Conservation (phyloP, 495 filamentous ascomycete genomes). For the Neurospora intermedia region DNA sequence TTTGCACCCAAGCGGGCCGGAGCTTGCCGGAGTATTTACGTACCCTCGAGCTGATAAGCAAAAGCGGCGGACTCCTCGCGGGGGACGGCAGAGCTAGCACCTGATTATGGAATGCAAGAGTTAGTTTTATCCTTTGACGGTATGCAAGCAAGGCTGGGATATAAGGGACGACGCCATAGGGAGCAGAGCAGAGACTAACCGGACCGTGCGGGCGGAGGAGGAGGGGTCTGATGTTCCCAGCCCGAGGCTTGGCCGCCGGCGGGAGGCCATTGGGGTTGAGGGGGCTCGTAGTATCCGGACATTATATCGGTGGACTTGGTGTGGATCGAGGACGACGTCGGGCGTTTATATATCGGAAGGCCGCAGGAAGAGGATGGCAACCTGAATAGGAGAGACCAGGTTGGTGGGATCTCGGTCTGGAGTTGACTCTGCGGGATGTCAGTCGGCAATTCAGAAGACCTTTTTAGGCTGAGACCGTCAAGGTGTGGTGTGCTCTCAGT, state of each 20-base stretch:
- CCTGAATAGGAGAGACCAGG: background rate
- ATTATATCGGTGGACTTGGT: constrained; percentile 37
- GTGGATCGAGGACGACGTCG: constrained; percentile 3
- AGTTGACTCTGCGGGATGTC: constrained; percentile 7
- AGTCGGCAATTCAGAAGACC: constrained; percentile 7
- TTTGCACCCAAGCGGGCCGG: background rate
- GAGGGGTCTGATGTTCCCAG: constrained; percentile 73
- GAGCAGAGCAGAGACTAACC: constrained; percentile 38
- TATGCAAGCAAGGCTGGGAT: constrained; percentile 3
- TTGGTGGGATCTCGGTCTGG: constrained; percentile 9
- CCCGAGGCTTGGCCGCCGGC: constrained; percentile 44
- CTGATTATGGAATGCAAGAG: constrained; percentile 27
- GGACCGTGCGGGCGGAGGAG: constrained; percentile 78
- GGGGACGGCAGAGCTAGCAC: constrained; percentile 66
- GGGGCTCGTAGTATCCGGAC: constrained; percentile 80
- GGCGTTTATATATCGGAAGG: constrained; percentile 23
- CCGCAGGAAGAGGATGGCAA: constrained; percentile 14
- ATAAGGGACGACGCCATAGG: background rate
- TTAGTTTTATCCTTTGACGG: constrained; percentile 27
- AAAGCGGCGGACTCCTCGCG: constrained; percentile 75
- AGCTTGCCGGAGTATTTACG: constrained; percentile 22
- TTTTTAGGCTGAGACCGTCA: background rate
- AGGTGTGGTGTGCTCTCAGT: background rate
- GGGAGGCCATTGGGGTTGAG: constrained; percentile 66
- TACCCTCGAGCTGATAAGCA: constrained; percentile 86